A percentile compares a stretch with the other conserved stretches of the same genome.
Evolutionary conservation across 2,329 filamentous ascomycete genomes (phyloP).

Genomic region (Aspergillus alliaceus): DNA sequence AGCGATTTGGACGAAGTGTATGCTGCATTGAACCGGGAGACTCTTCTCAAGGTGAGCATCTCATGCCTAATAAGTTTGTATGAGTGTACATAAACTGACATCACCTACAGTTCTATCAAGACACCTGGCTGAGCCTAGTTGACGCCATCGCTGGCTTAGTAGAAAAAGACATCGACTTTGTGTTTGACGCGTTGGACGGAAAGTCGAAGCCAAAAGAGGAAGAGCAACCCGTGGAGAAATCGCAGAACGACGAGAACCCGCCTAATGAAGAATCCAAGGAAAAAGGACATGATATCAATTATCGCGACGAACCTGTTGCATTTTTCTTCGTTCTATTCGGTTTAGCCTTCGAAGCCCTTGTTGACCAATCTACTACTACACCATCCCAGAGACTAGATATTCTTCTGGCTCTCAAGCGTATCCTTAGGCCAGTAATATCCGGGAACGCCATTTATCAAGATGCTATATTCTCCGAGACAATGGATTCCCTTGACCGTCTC

Average conservation of each 20-base stretch:
- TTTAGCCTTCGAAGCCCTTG: constrained; percentile 91
- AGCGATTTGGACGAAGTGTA: constrained; percentile 92
- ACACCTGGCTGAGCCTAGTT: constrained; percentile 93
- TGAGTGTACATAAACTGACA: background rate
- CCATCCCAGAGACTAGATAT: constrained; percentile 83
- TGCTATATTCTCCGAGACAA: constrained; percentile 93
- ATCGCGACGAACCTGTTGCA: constrained; percentile 93
- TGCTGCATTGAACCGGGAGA: constrained; percentile 90
- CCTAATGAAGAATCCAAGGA: constrained; percentile 35
- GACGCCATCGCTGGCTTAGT: constrained; percentile 97
- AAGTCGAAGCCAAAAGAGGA: constrained; percentile 51
- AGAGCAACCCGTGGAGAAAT: constrained; percentile 26
- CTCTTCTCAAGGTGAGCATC: constrained; percentile 65
- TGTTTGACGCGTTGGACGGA: constrained; percentile 93
- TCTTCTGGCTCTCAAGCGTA: constrained; percentile 88
- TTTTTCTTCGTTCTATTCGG: constrained; percentile 99
- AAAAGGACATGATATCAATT: constrained; percentile 84
- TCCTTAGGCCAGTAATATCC: constrained; percentile 88
- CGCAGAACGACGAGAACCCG: constrained; percentile 10
- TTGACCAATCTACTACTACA: constrained; percentile 71
- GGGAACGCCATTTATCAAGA: constrained; percentile 96
- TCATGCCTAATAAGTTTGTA: background rate
- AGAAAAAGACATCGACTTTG: constrained; percentile 95
- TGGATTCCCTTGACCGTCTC: constrained; percentile 90
- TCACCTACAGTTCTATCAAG: constrained; percentile 75